Base-by-base conservation (phyloP, 441 rosid genomes). In the Francoa sonchifolia region DNA sequence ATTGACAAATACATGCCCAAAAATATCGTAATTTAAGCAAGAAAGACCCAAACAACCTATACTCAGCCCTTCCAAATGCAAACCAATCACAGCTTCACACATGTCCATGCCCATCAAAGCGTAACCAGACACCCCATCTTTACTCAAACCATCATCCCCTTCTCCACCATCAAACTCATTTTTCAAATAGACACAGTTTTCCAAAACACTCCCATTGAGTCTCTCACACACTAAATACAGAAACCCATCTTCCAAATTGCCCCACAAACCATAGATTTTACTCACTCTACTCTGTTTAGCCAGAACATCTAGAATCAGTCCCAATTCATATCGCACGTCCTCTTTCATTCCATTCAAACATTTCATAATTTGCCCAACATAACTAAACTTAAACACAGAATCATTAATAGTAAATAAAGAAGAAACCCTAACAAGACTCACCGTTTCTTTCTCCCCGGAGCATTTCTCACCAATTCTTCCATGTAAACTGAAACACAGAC, bases 191-290 rank as follows among this genome's bases (percentile, higher is more conserved):
- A 12, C 41, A 19, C 56, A 57, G 21, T 40, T 47, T 10, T 46
- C 62, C 32, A 42, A 44, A 11, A 52, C 30, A 48, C 54, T 50
- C 14, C 39, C 54, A 27, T 31, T 16, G 33, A 56, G 44, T 54
- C 61, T 75, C 71, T 71, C 80, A 54, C 67, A 68, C 14, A 74
- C 92, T 36, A 85, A 57, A 63, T 71, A 79, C 64, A 79, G 69
- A 39, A 57, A 17, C 38, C 76, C 80, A 59, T 48, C 51, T 59
- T 43, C 68, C 54, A 63, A 42, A 64, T 89, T 69, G 58, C 77
- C 82, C 90, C 86, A 89, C 57, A 89, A 68, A 14, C 97, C 97
- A 52, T 66, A 61, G 57, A 61, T 54, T 51, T 51, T 54, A 59
- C 73, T 61, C 39, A 72, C 5, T 44, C 77, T 71, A 16, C 44